Conservation (phyloP, 768 basidiomycete genomes). For the Leccinum longicurvipes region DNA sequence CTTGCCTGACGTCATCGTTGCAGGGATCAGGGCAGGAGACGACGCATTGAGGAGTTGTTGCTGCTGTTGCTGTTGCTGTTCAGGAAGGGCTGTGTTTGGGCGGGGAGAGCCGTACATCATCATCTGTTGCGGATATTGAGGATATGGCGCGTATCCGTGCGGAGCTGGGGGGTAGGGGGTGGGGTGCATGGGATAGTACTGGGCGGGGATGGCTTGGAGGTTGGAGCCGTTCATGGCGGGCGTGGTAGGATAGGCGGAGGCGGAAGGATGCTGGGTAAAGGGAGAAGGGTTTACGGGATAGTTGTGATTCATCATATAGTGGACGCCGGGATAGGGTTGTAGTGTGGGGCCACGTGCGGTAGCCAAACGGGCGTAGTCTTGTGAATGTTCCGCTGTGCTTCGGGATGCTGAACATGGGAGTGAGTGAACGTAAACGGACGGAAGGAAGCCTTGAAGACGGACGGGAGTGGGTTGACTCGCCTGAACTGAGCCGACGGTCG, state of each 20-base stretch:
- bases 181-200: slow-evolving; percentile 60
- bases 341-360: slow-evolving; percentile 41
- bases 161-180: slow-evolving; percentile 43
- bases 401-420: slow-evolving; percentile 14
- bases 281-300: slow-evolving; percentile 61
- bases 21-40: slow-evolving; percentile 33
- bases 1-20: slow-evolving; percentile 40
- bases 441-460: slow-evolving; percentile 7
- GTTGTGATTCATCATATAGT: slow-evolving; percentile 65
- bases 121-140: slow-evolving; percentile 55
- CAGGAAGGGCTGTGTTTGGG: slow-evolving; percentile 36
- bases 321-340: slow-evolving; percentile 55
- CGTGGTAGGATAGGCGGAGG: slow-evolving; percentile 34
- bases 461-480: slow-evolving; percentile 20
- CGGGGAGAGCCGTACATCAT: slow-evolving; percentile 59
- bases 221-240: slow-evolving; percentile 38
- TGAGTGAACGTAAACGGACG: neutral
- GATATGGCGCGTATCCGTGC: slow-evolving; percentile 53
- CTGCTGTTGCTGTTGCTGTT: slow-evolving; percentile 28
- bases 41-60: slow-evolving; percentile 32
- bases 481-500: slow-evolving; percentile 28
- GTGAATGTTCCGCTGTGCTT: slow-evolving; percentile 17
- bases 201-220: slow-evolving; percentile 38
- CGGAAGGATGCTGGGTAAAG: slow-evolving; percentile 40
- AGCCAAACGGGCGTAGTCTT: slow-evolving; percentile 31